Conservation (phyloP, 768 basidiomycete genomes). For the Inosperma sp. region DNA sequence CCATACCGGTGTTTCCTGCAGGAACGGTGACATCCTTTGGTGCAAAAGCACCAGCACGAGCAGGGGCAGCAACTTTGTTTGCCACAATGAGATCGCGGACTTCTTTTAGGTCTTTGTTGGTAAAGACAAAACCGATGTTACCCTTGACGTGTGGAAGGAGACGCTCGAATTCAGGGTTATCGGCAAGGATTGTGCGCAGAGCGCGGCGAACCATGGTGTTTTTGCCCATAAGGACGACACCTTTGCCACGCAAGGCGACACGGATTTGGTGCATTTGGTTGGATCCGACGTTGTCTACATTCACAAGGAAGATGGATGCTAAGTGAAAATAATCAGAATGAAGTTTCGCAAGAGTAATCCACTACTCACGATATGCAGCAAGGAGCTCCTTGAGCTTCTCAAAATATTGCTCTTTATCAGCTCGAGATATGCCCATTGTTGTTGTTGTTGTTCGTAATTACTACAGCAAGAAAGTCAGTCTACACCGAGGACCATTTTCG, state of each 20-base stretch:
- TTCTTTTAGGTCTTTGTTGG: slow-evolving; percentile 86
- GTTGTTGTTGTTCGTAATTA: slow-evolving; percentile 26
- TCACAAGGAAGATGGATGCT: slow-evolving; percentile 99
- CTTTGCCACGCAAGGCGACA: slow-evolving; percentile 92
- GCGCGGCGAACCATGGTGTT: slow-evolving; percentile 99
- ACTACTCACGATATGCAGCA: slow-evolving; percentile 73
- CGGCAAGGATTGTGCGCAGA: slow-evolving; percentile 83
- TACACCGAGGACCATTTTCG: neutral
- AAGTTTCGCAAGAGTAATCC: neutral
- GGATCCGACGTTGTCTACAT: slow-evolving; percentile 99
- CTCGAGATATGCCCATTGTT: slow-evolving; percentile 88
- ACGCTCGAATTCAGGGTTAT: slow-evolving; percentile 91
- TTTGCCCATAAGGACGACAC: slow-evolving; percentile 98
- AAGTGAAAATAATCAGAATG: slow-evolving; percentile 8
- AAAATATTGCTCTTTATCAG: slow-evolving; percentile 91
- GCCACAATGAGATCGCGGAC: slow-evolving; percentile 87
- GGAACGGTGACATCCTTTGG: slow-evolving; percentile 91
- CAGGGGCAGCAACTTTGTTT: slow-evolving; percentile 98
- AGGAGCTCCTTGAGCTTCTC: slow-evolving; percentile 91
- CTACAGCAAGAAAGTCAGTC: slow-evolving; percentile 9
- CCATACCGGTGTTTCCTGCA: slow-evolving; percentile 99
- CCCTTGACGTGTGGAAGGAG: slow-evolving; percentile 94
- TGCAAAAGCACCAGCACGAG: slow-evolving; percentile 95
- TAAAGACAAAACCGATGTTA: slow-evolving; percentile 99
- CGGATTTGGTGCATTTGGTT: slow-evolving; percentile 99